Conservation (phyloP, 176 grass and related monocot species). For the Coix lacrymajobi region DNA sequence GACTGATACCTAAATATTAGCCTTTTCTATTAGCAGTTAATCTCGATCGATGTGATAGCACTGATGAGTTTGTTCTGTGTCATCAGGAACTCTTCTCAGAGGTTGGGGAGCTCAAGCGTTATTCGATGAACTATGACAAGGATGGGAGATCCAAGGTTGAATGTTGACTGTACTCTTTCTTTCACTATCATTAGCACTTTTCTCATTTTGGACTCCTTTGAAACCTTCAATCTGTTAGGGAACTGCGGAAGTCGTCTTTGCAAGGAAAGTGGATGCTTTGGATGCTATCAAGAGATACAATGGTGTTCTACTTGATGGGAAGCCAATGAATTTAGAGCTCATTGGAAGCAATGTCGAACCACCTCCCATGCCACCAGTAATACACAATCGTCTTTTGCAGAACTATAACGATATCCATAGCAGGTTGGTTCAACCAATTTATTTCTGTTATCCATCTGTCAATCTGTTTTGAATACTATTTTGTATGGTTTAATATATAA, state of each 20-base stretch:
- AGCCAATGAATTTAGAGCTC: slow-evolving; percentile 80
- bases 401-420: slow-evolving; percentile 37
- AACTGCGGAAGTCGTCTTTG: slow-evolving; percentile 81
- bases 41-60: neutral
- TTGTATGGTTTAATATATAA: neutral
- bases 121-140: slow-evolving; percentile 83
- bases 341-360: slow-evolving; percentile 57
- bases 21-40: neutral
- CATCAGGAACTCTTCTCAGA: slow-evolving; percentile 81
- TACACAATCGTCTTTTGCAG: slow-evolving; percentile 26
- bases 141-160: slow-evolving; percentile 75
- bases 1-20: neutral
- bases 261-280: slow-evolving; percentile 75
- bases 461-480: neutral
- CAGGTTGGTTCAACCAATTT: slow-evolving; percentile 33
- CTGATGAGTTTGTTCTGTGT: slow-evolving; percentile 22
- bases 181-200: slow-evolving; percentile 7
- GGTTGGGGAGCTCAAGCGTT: slow-evolving; percentile 79
- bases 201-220: neutral
- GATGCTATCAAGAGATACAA: slow-evolving; percentile 77
- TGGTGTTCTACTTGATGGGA: slow-evolving; percentile 85
- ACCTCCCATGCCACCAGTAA: slow-evolving; percentile 17
- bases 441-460: neutral
- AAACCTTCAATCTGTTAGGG: slow-evolving; percentile 44
- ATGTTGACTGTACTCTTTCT: neutral